Conservation (phyloP, 805 yeast genomes). For the Lachancea sp. region DNA sequence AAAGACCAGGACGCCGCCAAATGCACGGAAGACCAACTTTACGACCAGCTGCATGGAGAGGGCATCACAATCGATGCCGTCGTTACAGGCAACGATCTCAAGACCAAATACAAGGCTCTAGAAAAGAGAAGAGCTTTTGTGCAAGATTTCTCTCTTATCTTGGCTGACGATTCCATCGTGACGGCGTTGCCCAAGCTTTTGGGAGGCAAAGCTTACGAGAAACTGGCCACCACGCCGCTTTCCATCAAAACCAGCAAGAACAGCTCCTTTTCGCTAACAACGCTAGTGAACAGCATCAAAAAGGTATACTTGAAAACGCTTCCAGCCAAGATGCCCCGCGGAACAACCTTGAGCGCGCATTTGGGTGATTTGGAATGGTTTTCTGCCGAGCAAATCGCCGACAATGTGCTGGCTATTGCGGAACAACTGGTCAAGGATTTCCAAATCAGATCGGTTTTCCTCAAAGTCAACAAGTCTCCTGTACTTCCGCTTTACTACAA, state of each 20-base stretch:
- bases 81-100: conserved; percentile 66
- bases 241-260: conserved; percentile 45
- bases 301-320: conserved; percentile 51
- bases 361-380: conserved; percentile 51
- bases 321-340: conserved; percentile 62
- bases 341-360: conserved; percentile 57
- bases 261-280: conserved; percentile 37
- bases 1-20: conserved; percentile 35
- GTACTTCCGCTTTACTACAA: conserved; percentile 76
- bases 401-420: conserved; percentile 54
- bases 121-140: conserved; percentile 78
- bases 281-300: conserved; percentile 52
- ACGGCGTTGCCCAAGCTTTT: conserved; percentile 75
- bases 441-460: conserved; percentile 49
- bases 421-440: conserved; percentile 38
- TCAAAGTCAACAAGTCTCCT: conserved; percentile 70
- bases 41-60: conserved; percentile 53
- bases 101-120: conserved; percentile 79
- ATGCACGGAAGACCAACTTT: conserved; percentile 45
- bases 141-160: conserved; percentile 62
- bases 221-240: conserved; percentile 57
- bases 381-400: conserved; percentile 44
- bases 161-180: conserved; percentile 78
- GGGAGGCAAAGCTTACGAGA: conserved; percentile 80
- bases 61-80: conserved; percentile 39